phyloP scores from a whole-genome alignment of 345 rosid genomes.

The Citrus trifoliata region DNA sequence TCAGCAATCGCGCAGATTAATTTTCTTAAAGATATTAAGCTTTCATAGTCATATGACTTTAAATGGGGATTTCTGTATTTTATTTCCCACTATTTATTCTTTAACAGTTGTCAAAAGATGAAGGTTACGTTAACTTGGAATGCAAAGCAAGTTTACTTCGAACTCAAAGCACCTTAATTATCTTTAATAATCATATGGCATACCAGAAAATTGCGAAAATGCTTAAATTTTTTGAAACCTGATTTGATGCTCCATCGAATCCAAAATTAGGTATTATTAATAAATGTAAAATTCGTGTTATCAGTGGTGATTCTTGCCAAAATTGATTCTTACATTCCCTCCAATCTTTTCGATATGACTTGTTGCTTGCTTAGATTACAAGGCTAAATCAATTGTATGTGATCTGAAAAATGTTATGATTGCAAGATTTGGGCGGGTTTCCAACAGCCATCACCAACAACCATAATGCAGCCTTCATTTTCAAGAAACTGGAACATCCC shows the following conservation, averaged over 20 bases:
- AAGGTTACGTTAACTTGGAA: background rate
- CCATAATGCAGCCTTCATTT: conserved; percentile 34
- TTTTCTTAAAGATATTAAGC: background rate
- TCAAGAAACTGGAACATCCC: conserved; percentile 50
- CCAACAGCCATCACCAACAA: conserved; percentile 35
- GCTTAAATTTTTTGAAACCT: background rate
- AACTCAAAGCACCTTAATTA: background rate
- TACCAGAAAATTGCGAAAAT: background rate
- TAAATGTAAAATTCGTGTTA: background rate
- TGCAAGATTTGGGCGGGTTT: conserved; percentile 32
- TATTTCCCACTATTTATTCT: background rate
- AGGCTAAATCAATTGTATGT: background rate
- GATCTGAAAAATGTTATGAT: background rate
- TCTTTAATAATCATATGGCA: background rate
- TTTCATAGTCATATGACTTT: background rate
- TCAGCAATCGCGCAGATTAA: background rate
- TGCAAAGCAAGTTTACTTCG: conserved; percentile 1
- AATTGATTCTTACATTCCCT: background rate
- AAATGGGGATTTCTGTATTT: no score
- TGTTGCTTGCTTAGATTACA: conserved; percentile 5
- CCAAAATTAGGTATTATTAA: background rate
- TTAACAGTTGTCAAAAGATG: background rate
- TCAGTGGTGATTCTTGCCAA: background rate
- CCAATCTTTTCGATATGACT: background rate
- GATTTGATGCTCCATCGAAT: background rate